Evolutionary conservation across 179 eudicot genomes (phyloP), one percentile per base, ranked within the genome.

Genomic region (Beta macrorhiza): DNA sequence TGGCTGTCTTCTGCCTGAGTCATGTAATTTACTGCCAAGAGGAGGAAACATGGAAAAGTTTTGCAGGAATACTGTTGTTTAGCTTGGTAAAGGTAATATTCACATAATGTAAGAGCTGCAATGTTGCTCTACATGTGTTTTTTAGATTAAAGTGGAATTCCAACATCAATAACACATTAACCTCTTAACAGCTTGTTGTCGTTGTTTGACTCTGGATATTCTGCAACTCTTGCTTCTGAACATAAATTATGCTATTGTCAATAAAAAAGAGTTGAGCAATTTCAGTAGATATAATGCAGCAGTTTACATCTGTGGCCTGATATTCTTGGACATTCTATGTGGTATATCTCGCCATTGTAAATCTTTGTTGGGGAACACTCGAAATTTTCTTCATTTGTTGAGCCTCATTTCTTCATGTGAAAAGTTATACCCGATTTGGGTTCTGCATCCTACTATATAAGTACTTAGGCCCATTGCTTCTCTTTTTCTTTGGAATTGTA

Each of bases 41-140:
- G 83, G 85, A 86, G 90, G 87, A 86, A 87, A 74, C 85, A 78
- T 87, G 90, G 89, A 85, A 85, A 90, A 92, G 90, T 94, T 96
- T 96, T 96, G 97, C 89, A 88, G 92, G 90, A 90, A 93, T 93
- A 93, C 90, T 86, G 81, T 85, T 88, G 82, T 91, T 87, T 88
- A 87, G 92, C 82, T 88, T 76, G 90, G 86, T 89, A 89, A 86
- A 88, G 90, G 89, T 91, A 86, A 88, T 85, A 84, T 80, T 87
- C 71, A 77, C 86, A 84, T 80, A 72, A 77, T 83, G 84, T 86
- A 85, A 81, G 90, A 85, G 88, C 88, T 83, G 65, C 80, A 87
- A 81, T 86, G 82, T 77, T 85, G 88, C 85, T 86, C 81, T 82
- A 69, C 88, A 74, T 83, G 85, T 86, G 84, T 78, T 85, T 78